These are phyloP conservation scores for Neurospora sp. DNA, from an alignment of 495 filamentous ascomycete species.

Conservation along the genomic window DNA sequence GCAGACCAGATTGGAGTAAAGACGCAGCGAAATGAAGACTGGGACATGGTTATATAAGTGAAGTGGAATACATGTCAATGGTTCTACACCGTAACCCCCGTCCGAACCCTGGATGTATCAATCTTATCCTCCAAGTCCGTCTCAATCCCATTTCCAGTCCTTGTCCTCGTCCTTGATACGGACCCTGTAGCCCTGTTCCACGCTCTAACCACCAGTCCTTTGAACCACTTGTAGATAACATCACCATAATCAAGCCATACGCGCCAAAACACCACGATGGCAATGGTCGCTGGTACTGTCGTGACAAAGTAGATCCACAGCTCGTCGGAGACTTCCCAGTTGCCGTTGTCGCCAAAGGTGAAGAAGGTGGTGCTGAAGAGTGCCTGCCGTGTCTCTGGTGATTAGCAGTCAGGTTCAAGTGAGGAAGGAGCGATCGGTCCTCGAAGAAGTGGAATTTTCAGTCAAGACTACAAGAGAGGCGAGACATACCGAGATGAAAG, in stretches of 20 bases:
- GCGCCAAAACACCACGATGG: conserved; percentile 9
- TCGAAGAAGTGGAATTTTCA: neutral
- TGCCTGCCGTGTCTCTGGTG: neutral
- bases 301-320: conserved; percentile 15
- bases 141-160: neutral
- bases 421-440: neutral
- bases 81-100: neutral
- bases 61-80: too few species aligned
- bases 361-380: conserved; percentile 21
- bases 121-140: neutral
- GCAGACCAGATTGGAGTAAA: neutral
- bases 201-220: neutral
- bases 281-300: conserved; percentile 12
- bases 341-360: conserved; percentile 6
- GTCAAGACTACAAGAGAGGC: neutral
- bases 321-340: conserved; percentile 9
- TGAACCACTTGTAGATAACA: neutral
- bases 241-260: conserved; percentile 11
- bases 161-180: neutral
- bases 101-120: neutral
- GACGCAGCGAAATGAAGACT: neutral
- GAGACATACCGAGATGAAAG: conserved; percentile 21
- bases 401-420: neutral
- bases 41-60: neutral
- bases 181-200: neutral